Evolutionary conservation across 306 rosid genomes (phyloP), one percentile per base, ranked within the genome.

Genomic region (Sechiopsis laciniata): DNA sequence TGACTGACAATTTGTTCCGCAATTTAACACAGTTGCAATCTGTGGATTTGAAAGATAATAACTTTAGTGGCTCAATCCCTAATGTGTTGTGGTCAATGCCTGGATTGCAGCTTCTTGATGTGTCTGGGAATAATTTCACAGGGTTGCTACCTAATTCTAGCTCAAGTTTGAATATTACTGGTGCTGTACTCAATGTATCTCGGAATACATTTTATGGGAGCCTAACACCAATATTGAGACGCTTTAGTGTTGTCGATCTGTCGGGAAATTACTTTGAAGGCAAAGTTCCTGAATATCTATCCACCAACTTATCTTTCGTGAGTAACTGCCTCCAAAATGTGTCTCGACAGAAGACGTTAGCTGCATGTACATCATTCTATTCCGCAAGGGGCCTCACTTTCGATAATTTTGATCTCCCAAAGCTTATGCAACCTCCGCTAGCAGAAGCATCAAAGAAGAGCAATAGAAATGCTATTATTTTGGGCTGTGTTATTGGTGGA

Each of bases 401-500:
- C 73, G 90, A 87, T 75, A 85, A 85, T 79, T 90, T 85, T 55
- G 95, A 94, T 40, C 83, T 8, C 6, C 85, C 89, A 15, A 85
- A 85, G 67, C 61, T 84, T 12, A 77, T 81, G 6, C 81, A 55
- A 55, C 76, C 85, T 69, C 85, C 81, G 13, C 20, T 75, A 2
- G 74, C 78, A 0, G 48, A 75, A 73, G 77, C 74, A 6, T 46
- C 76, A 10, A 76, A 86, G 70, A 90, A 78, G 85, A 89, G 86
- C 83, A 87, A 81, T 54, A 84, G 82, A 78, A 82, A 57, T 13
- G 75, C 71, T 50, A 82, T 90, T 73, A 83, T 90, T 74, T 66
- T 94, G 83, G 98, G 92, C 10, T 86, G 83, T 59, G 91, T 85
- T 75, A 81, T 90, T 0, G 95, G 98, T 53, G 96, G 96, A 72